A percentile compares a stretch with the other conserved stretches of the same genome.
Conservation (phyloP, 2,329 filamentous ascomycete genomes). For the Fusarium mangiferae region DNA sequence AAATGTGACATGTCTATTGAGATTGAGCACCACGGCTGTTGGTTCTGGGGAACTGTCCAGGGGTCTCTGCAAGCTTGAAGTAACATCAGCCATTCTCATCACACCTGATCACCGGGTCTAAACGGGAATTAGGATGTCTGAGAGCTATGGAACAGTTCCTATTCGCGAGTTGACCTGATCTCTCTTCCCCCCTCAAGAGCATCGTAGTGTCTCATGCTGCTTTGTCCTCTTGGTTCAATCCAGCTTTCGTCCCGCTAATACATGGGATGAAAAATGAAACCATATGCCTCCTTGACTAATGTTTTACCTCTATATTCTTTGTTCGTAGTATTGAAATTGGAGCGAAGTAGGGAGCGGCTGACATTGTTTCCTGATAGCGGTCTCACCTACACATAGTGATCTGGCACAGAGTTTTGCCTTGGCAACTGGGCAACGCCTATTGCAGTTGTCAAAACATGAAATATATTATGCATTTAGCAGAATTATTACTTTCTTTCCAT, state of each 20-base stretch:
- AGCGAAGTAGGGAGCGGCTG: background rate
- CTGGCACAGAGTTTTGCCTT: background rate
- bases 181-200: background rate
- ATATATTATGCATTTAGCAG: background rate
- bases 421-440: background rate
- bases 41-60: background rate
- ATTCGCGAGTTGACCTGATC: background rate
- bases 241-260: background rate
- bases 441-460: fast-evolving
- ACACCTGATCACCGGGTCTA: background rate
- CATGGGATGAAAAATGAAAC: background rate
- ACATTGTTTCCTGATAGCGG: background rate
- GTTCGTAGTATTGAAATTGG: background rate
- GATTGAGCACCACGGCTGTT: background rate
- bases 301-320: too few relatives aligned
- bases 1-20: background rate
- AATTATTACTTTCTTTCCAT: background rate
- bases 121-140: background rate
- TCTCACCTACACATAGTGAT: background rate
- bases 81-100: background rate
- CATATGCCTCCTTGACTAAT: fast-evolving
- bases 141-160: too few relatives aligned
- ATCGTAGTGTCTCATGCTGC: background rate
- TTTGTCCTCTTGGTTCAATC: background rate
- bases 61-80: background rate